Conservation (phyloP, 2,329 filamentous ascomycete genomes). For the Massarina eburnea region DNA sequence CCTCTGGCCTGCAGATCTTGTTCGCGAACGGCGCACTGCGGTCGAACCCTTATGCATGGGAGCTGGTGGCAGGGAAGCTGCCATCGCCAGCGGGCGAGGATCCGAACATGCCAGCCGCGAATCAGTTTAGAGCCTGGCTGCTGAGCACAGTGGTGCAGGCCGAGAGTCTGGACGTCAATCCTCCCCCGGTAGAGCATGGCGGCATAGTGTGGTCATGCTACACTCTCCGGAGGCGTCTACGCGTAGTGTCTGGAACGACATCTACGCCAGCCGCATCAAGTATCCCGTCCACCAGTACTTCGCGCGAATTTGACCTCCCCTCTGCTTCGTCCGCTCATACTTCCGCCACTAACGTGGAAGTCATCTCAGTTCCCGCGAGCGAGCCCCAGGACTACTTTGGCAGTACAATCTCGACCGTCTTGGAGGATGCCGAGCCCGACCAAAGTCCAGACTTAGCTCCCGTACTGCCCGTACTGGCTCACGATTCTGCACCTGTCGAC, state of each 20-base stretch:
- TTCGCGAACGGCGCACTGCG: conserved; percentile 71
- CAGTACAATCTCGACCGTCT: conserved; percentile 19
- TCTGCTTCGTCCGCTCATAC: conserved; percentile 21
- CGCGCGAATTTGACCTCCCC: conserved; percentile 27
- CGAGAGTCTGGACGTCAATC: conserved; percentile 55
- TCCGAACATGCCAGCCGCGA: conserved; percentile 21
- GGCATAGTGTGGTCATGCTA: conserved; percentile 70
- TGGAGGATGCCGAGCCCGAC: conserved; percentile 11
- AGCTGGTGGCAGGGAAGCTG: conserved; percentile 56
- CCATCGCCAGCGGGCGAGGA: conserved; percentile 41
- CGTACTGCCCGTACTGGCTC: conserved; percentile 6
- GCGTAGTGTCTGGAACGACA: conserved; percentile 62
- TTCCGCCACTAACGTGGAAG: conserved; percentile 13
- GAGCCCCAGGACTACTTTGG: conserved; percentile 50
- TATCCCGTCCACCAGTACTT: conserved; percentile 40
- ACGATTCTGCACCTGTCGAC: conserved; percentile 3
- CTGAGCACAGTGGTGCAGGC: conserved; percentile 58
- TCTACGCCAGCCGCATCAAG: conserved; percentile 12
- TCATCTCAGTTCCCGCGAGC: conserved; percentile 12
- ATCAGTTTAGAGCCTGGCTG: conserved; percentile 70
- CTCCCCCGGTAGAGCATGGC: conserved; percentile 58
- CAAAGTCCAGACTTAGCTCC: conserved; percentile 11
- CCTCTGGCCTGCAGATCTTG: conserved; percentile 57
- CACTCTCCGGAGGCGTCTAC: conserved; percentile 67
- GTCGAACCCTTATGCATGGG: conserved; percentile 56